Percentiles rank a stretch among this genome's conserved stretches.
These are phyloP conservation scores for Dothideomycetes sp. DNA, from an alignment of 2,329 filamentous ascomycete species.

Conservation along the genomic window DNA sequence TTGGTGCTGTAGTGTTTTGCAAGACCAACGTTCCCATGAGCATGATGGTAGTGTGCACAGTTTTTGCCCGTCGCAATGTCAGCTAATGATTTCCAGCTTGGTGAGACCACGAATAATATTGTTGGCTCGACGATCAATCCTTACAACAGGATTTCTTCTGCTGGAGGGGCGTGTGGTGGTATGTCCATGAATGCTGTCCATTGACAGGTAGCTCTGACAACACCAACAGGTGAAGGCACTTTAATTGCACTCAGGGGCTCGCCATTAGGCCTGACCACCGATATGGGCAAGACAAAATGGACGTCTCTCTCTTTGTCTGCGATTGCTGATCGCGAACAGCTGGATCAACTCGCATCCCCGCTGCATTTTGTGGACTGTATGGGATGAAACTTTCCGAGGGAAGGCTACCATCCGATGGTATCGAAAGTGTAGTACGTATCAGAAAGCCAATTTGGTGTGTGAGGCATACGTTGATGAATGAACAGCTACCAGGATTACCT, in stretches of 20 bases:
- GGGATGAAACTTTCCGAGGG: conserved; percentile 10
- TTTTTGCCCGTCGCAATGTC: conserved; percentile 3
- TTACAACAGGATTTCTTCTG: conserved; percentile 10
- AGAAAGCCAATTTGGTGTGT: conserved; percentile 1
- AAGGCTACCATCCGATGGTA: conserved; percentile 8
- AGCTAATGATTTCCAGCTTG: conserved; percentile 8
- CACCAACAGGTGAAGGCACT: conserved; percentile 12
- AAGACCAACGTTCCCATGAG: conserved; percentile 14
- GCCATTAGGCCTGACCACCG: conserved; percentile 13
- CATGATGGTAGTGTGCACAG: conserved; percentile 7
- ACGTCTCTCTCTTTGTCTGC: conserved; percentile 2
- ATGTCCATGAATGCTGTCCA: conserved; percentile 1
- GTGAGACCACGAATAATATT: conserved; percentile 14
- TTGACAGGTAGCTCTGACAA: neutral
- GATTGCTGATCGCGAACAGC: conserved; percentile 4
- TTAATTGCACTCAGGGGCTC: conserved; percentile 12
- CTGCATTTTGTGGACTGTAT: conserved; percentile 12
- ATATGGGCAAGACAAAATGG: conserved; percentile 8
- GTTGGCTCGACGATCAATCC: conserved; percentile 13
- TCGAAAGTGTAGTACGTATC: conserved; percentile 11
- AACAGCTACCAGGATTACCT: conserved; percentile 11
- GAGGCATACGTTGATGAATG: neutral
- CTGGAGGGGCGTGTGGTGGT: conserved; percentile 13
- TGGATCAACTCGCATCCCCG: conserved; percentile 13
- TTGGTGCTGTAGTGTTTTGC: conserved; percentile 11